Evolutionary conservation across 2,329 filamentous ascomycete species (phyloP).

Genomic region (Curvularia sp.): DNA sequence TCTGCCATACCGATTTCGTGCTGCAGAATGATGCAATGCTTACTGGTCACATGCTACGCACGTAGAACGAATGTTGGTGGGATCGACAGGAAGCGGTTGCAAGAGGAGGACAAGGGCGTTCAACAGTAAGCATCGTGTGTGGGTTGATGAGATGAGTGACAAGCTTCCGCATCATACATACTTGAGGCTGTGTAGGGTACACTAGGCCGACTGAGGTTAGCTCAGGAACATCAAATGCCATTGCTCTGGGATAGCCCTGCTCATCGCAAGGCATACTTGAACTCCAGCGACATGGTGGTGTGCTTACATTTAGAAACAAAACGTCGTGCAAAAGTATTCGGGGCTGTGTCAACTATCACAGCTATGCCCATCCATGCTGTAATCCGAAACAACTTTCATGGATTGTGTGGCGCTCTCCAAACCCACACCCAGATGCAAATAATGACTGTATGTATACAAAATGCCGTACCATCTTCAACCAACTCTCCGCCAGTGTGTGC

Average conservation of each 20-base stretch:
- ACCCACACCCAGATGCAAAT: slow-evolving; percentile 1
- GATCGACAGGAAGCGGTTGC: background rate
- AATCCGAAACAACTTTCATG: background rate
- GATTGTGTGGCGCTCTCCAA: slow-evolving; percentile 3
- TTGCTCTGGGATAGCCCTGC: background rate
- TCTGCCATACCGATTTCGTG: background rate
- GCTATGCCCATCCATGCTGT: background rate
- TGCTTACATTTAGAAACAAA: too few relatives aligned
- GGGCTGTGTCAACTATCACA: background rate
- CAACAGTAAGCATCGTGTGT: background rate
- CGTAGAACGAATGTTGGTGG: background rate
- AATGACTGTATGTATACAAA: slow-evolving; percentile 15
- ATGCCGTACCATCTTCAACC: background rate
- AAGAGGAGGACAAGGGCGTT: background rate
- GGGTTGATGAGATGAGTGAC: background rate
- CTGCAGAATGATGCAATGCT: background rate
- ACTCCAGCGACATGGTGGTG: background rate
- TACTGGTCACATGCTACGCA: background rate
- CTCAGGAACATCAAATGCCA: background rate
- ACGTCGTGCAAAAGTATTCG: background rate
- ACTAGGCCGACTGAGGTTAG: background rate
- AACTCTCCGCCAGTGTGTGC: background rate
- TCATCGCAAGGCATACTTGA: background rate
- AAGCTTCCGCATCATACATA: background rate
- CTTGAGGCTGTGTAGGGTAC: slow-evolving; percentile 1